Percentiles rank a stretch among this genome's conserved stretches.
phyloP scores from a whole-genome alignment of 202 grass and related monocot genomes.

The Saccharum hybrid region DNA sequence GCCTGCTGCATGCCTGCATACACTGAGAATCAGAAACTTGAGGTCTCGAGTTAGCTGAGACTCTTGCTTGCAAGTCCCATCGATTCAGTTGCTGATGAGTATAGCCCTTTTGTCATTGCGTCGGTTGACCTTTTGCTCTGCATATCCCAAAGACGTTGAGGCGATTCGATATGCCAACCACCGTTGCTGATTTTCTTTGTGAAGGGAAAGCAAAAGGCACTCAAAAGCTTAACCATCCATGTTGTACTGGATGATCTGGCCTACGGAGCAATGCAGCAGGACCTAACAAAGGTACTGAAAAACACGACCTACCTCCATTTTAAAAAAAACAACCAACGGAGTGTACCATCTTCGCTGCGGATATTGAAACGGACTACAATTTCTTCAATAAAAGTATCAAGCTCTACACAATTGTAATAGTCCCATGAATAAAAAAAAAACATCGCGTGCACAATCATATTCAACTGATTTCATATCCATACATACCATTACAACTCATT shows the following conservation, averaged over 20 bases:
- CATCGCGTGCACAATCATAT: too few species aligned
- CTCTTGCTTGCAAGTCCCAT: slow-evolving; percentile 25
- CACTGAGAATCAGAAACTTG: not conserved
- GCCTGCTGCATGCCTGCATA: not conserved
- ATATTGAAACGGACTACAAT: not conserved
- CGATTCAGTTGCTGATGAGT: slow-evolving; percentile 21
- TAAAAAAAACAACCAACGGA: not conserved
- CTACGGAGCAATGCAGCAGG: not conserved
- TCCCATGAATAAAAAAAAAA: not conserved
- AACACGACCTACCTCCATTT: not conserved
- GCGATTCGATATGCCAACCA: slow-evolving; percentile 33
- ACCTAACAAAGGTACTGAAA: not conserved
- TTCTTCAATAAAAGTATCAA: not conserved
- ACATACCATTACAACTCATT: too few species aligned
- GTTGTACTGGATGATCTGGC: not conserved
- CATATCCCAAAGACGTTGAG: slow-evolving; percentile 19
- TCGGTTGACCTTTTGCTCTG: slow-evolving; percentile 35
- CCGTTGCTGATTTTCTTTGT: not conserved
- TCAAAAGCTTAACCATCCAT: slow-evolving; percentile 14
- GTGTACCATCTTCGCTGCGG: not conserved
- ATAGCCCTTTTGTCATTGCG: slow-evolving; percentile 34
- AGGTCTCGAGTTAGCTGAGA: slow-evolving; percentile 4
- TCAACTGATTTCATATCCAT: not conserved
- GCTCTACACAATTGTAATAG: not conserved
- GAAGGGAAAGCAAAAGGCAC: not conserved